phyloP scores from a whole-genome alignment of 371 early-diverging fungal genomes.

The Rhizopus microsporus region DNA sequence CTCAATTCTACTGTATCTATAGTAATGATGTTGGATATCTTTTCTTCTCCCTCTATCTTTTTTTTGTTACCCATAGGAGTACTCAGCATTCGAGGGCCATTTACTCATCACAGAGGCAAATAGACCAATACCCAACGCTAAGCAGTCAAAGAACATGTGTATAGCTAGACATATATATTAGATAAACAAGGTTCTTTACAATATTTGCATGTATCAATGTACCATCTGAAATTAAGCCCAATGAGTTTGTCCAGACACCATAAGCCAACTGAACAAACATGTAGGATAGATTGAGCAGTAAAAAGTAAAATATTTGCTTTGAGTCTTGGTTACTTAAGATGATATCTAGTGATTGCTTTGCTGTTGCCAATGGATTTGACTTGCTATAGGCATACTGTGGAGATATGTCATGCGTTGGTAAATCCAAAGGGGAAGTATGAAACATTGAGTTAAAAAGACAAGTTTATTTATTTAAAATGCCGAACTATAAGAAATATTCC shows the following conservation, averaged over 20 bases:
- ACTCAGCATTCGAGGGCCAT: slow-evolving; percentile 81
- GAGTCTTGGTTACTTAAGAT: slow-evolving; percentile 73
- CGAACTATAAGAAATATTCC: too few relatives aligned
- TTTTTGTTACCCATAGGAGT: slow-evolving; percentile 71
- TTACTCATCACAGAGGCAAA: slow-evolving; percentile 89
- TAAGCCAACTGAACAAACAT: slow-evolving; percentile 92
- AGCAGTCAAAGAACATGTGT: slow-evolving; percentile 97
- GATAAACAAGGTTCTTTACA: not conserved
- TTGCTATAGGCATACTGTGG: slow-evolving; percentile 41
- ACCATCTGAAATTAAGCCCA: slow-evolving; percentile 93
- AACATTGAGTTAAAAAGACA: slow-evolving; percentile 27
- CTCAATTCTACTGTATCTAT: slow-evolving; percentile 86
- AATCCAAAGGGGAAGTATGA: slow-evolving; percentile 38
- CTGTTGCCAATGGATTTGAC: slow-evolving; percentile 29
- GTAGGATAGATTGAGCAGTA: slow-evolving; percentile 89
- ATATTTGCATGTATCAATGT: slow-evolving; percentile 13
- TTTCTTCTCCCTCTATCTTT: not conserved
- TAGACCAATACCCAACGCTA: slow-evolving; percentile 86
- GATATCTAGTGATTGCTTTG: slow-evolving; percentile 52
- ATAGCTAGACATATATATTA: slow-evolving; percentile 58
- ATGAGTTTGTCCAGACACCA: slow-evolving; percentile 89
- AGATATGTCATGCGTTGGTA: slow-evolving; percentile 40
- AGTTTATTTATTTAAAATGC: too few relatives aligned
- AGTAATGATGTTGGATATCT: slow-evolving; percentile 3
- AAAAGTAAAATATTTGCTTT: slow-evolving; percentile 89